These are phyloP conservation scores for Penicillium sp. DNA, from an alignment of 2,329 filamentous ascomycete genomes.

Conservation along the genomic window DNA sequence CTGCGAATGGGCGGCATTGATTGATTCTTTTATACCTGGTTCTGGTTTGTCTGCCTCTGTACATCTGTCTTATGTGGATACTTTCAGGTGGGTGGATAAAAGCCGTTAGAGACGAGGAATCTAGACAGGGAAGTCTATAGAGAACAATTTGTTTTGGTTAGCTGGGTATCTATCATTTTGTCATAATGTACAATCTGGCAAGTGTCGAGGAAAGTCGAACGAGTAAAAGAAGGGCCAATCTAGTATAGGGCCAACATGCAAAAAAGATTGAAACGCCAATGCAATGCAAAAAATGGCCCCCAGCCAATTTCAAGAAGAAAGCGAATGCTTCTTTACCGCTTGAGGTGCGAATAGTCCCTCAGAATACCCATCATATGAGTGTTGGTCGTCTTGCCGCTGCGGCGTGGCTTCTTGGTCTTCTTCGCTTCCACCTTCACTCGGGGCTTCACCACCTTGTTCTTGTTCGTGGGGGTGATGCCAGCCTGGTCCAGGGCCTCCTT, in stretches of 20 bases:
- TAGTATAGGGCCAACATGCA: background rate
- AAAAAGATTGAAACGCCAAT: constrained; percentile 16
- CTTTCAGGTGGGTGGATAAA: constrained; percentile 14
- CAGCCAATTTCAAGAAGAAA: background rate
- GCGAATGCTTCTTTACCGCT: constrained; percentile 27
- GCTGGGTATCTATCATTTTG: constrained; percentile 22
- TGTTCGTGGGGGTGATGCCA: constrained; percentile 78
- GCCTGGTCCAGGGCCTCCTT: constrained; percentile 71
- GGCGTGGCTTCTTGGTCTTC: constrained; percentile 69
- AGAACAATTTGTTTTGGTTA: constrained; percentile 3
- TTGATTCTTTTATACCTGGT: background rate
- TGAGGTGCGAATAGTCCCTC: constrained; percentile 62
- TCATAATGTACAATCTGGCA: constrained; percentile 14
- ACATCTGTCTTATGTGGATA: constrained; percentile 14
- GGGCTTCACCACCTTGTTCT: constrained; percentile 63
- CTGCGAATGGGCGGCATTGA: constrained; percentile 38
- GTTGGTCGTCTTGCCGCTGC: constrained; percentile 77
- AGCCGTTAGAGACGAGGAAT: background rate
- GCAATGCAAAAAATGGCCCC: constrained; percentile 16
- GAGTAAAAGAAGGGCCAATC: background rate
- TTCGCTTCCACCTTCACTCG: constrained; percentile 57
- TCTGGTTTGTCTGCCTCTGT: constrained; percentile 9
- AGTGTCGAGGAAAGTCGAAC: background rate
- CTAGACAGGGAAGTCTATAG: background rate
- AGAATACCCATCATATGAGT: constrained; percentile 79